Percentiles rank a stretch among this genome's conserved stretches.
phyloP scores from a whole-genome alignment of 2,329 filamentous ascomycete genomes.

The Verticillium tricorpus region DNA sequence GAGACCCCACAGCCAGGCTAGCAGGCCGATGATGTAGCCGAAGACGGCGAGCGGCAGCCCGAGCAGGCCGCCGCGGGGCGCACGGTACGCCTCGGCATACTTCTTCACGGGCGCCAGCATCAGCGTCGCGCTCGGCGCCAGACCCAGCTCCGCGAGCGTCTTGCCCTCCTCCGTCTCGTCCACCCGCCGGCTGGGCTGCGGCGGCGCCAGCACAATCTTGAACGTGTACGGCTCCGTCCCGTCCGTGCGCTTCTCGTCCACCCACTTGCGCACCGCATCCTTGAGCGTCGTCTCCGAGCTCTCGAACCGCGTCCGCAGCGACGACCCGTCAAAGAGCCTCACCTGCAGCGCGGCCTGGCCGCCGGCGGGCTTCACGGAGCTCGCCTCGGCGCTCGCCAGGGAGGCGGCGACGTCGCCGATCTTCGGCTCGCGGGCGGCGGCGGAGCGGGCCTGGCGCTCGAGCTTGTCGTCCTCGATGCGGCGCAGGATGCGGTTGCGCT shows the following conservation, averaged over 20 bases:
- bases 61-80: constrained; percentile 13
- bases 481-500: constrained; percentile 66
- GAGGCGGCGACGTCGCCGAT: constrained; percentile 22
- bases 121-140: constrained; percentile 76
- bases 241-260: constrained; percentile 61
- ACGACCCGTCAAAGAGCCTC: constrained; percentile 78
- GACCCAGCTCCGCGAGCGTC: constrained; percentile 62
- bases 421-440: constrained; percentile 31
- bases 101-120: constrained; percentile 68
- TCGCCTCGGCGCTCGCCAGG: constrained; percentile 25
- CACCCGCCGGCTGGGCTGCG: constrained; percentile 66
- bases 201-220: constrained; percentile 74
- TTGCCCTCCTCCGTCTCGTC: constrained; percentile 70
- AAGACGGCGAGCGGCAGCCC: constrained; percentile 18
- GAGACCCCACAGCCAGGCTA: constrained; percentile 27
- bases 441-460: constrained; percentile 56
- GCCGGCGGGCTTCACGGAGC: constrained; percentile 22
- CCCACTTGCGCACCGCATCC: constrained; percentile 68
- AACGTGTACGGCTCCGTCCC: constrained; percentile 70
- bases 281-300: constrained; percentile 57
- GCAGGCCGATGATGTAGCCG: constrained; percentile 24
- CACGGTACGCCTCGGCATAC: constrained; percentile 35
- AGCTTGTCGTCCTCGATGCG: constrained; percentile 74
- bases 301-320: constrained; percentile 65
- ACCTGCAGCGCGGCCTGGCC: constrained; percentile 61